Base-by-base conservation (phyloP, 148 eudicot species). In the Simmondsia chinensis region DNA sequence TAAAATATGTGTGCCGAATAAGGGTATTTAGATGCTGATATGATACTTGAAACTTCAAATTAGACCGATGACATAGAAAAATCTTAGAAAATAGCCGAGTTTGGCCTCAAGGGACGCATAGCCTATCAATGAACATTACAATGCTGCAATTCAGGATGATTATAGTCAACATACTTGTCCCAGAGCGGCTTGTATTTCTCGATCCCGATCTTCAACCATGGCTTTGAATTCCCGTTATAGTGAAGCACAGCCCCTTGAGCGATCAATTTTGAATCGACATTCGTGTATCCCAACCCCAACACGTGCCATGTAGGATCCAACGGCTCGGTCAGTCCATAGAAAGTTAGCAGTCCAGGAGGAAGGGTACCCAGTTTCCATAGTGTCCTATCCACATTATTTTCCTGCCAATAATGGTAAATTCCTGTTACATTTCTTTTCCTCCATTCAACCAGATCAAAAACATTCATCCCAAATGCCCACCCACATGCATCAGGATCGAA, bases 401-500 rank as follows among this genome's bases (percentile, higher is more conserved):
- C 94, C 60, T 84, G 94, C 94, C 94, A 84, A 20, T 84, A 84
- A 53, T 84, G 94, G 50, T 84, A 84, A 37, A 84, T 80, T 22
- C 94, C 94, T 0, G 94, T 84, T 23, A 84, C 94, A 39, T 84
- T 74, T 51, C 80, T 77, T 50, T 72, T 69, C 63, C 94, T 71
- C 94, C 94, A 84, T 64, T 84, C 77, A 14, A 80, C 85, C 50
- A 84, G 54, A 46, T 84, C 94, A 38, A 84, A 84, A 30, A 84
- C 77, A 22, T 84, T 84, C 94, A 84, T 84, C 48, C 94, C 94
- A 40, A 80, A 84, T 6, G 94, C 94, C 94, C 94, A 84, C 31
- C 94, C 94, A 57, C 94, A 84, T 15, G 94, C 94, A 66, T 84
- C 94, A 0, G 88, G 94, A 42, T 84, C 88, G 59, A 84, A 84